Conservation (phyloP, 2,329 filamentous ascomycete genomes). For the Lasiodiplodia sp. region DNA sequence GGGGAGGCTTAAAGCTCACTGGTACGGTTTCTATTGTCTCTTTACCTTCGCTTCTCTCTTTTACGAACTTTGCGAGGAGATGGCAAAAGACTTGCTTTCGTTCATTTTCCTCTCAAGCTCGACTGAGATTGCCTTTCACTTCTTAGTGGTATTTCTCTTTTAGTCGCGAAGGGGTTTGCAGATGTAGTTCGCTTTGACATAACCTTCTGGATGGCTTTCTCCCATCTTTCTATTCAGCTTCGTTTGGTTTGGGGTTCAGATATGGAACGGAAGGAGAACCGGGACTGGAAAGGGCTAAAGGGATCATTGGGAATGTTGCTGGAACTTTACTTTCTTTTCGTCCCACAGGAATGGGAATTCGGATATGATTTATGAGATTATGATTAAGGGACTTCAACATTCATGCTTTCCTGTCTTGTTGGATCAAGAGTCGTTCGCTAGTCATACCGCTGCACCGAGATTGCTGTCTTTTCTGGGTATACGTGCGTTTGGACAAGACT, state of each 20-base stretch:
- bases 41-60: slow-evolving; percentile 11
- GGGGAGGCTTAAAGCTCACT: neutral
- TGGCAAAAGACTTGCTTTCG: neutral
- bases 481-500: neutral
- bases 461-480: neutral
- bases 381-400: slow-evolving; percentile 10
- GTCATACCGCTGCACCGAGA: neutral
- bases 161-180: neutral
- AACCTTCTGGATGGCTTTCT: slow-evolving; percentile 5
- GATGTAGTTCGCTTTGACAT: slow-evolving; percentile 8
- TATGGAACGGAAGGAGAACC: neutral
- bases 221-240: neutral
- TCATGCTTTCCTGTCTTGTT: neutral
- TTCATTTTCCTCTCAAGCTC: neutral
- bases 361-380: slow-evolving; percentile 22
- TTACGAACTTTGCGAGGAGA: neutral
- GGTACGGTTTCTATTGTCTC: neutral
- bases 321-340: neutral
- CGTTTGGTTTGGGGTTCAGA: neutral
- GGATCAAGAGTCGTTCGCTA: neutral
- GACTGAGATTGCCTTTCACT: neutral
- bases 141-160: neutral
- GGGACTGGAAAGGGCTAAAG: neutral
- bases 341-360: neutral
- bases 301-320: neutral